phyloP scores from a whole-genome alignment of 2,329 filamentous ascomycete species.

The Trichoderma guizhouense region DNA sequence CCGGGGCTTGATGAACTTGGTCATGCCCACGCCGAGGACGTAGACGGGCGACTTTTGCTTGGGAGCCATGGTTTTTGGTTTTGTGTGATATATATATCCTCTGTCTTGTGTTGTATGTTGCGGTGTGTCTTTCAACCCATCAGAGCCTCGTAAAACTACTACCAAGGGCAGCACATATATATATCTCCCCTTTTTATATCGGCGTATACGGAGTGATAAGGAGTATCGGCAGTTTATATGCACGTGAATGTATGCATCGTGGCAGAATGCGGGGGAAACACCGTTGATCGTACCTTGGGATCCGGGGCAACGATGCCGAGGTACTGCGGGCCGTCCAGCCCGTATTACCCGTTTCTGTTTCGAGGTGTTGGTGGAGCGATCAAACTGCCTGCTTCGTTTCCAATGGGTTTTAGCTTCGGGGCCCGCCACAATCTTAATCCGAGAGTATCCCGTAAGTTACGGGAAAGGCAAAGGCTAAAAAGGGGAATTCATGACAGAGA shows the following conservation, averaged over 20 bases:
- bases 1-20: slow-evolving; percentile 96
- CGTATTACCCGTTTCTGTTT: not conserved
- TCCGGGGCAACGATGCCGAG: slow-evolving; percentile 3
- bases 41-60: slow-evolving; percentile 61
- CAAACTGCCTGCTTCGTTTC: not conserved
- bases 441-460: not conserved
- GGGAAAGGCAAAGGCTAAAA: not conserved
- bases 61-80: slow-evolving; percentile 41
- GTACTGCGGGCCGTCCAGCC: slow-evolving; percentile 1
- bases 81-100: not conserved
- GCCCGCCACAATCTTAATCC: not conserved
- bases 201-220: not conserved
- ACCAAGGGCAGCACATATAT: not conserved
- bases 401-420: not conserved
- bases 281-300: not conserved
- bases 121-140: not conserved
- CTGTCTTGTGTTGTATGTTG: not conserved
- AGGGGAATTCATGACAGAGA: not conserved
- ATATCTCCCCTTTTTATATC: not conserved
- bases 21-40: slow-evolving; percentile 97
- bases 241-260: not conserved
- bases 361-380: not conserved
- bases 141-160: not conserved
- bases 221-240: not conserved
- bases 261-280: slow-evolving; percentile 2